phyloP scores from a whole-genome alignment of 208 protist genomes.

The Trypanosoma boissoni region DNA sequence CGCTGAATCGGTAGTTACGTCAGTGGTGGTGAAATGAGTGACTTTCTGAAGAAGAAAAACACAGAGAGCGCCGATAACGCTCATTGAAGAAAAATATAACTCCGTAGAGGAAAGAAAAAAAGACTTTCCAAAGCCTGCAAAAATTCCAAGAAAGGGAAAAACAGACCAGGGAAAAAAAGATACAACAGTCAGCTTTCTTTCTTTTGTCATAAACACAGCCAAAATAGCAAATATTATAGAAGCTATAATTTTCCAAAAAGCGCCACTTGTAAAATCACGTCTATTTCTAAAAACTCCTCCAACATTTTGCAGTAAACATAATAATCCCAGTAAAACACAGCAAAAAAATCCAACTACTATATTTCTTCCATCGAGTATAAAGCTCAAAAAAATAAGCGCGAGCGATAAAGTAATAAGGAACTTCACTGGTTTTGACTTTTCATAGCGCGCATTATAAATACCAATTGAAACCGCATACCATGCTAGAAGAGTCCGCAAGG shows the following conservation, averaged over 20 bases:
- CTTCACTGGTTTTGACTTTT: not conserved
- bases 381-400: not conserved
- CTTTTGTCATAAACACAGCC: not conserved
- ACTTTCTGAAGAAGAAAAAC: not conserved
- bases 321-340: not conserved
- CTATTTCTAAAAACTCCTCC: no score
- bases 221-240: constrained; percentile 10
- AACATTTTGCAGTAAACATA: not conserved
- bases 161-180: constrained; percentile 11
- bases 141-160: constrained; percentile 14
- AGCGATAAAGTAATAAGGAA: not conserved
- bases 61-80: constrained; percentile 2
- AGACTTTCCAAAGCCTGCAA: constrained; percentile 10
- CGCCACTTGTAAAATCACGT: not conserved
- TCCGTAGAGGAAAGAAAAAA: constrained; percentile 6
- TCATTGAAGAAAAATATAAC: not conserved
- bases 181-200: not conserved
- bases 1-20: not conserved
- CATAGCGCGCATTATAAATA: not conserved
- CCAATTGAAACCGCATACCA: constrained; percentile 5
- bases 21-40: not conserved
- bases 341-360: constrained; percentile 1
- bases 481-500: constrained; percentile 4
- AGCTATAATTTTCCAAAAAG: constrained; percentile 14
- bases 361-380: not conserved